Conservation (phyloP, 2,329 filamentous ascomycete genomes). For the Magnaporthiopsis poae region DNA sequence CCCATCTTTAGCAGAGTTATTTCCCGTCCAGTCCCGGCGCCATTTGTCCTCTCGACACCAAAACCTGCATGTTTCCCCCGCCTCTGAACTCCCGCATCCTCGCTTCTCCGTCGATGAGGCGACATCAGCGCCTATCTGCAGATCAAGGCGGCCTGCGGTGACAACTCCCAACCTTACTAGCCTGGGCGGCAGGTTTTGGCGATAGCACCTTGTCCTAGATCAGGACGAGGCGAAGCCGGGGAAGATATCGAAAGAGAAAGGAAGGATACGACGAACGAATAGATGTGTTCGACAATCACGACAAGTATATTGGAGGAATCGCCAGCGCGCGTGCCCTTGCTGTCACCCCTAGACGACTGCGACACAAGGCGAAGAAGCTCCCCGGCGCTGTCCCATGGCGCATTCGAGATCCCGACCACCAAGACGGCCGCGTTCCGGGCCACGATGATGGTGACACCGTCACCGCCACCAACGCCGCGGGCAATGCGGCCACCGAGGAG, state of each 20-base stretch:
- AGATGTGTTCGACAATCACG: neutral
- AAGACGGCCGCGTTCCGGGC: conserved; percentile 3
- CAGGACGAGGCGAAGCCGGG: neutral
- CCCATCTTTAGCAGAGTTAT: neutral
- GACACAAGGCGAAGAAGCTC: conserved; percentile 5
- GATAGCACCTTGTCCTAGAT: neutral
- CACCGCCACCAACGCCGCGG: conserved; percentile 18
- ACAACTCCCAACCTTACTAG: no score
- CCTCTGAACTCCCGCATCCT: neutral
- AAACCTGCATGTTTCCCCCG: neutral
- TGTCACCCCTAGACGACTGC: neutral
- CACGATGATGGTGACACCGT: conserved; percentile 11
- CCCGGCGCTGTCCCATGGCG: neutral
- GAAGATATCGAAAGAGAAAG: neutral
- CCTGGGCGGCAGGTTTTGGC: neutral
- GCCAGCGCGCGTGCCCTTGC: neutral
- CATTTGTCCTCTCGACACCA: neutral
- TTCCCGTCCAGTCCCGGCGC: neutral
- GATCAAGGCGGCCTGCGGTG: no score
- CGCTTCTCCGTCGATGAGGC: neutral
- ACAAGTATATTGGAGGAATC: neutral
- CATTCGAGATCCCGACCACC: neutral
- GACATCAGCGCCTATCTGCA: neutral
- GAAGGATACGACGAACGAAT: neutral
- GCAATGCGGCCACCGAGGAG: conserved; percentile 8